A percentile compares a stretch with the other conserved stretches of the same genome.
These are phyloP conservation scores for Pseudogymnoascus sp. DNA, from an alignment of 2,329 filamentous ascomycete genomes.

Conservation along the genomic window DNA sequence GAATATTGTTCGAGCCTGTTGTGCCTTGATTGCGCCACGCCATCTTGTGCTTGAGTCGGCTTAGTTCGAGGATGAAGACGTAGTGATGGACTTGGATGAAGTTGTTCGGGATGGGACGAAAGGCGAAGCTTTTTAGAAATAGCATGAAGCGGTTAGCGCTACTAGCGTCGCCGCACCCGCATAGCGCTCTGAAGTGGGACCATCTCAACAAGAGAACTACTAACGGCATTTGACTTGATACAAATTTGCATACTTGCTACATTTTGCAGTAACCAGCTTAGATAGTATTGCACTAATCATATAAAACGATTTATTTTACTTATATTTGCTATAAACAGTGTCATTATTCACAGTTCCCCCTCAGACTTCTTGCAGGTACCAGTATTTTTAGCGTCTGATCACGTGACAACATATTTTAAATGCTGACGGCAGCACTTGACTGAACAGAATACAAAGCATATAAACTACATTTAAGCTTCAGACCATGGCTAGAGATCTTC, in stretches of 20 bases:
- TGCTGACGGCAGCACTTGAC: neutral
- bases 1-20: conserved; percentile 97
- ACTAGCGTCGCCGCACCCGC: neutral
- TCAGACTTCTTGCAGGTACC: neutral
- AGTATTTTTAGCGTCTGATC: neutral
- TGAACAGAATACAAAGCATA: neutral
- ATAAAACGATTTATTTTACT: too few relatives aligned
- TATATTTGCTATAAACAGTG: too few relatives aligned
- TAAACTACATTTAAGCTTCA: neutral
- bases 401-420: neutral
- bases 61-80: neutral
- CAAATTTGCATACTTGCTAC: too few relatives aligned
- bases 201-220: too few relatives aligned
- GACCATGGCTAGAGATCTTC: neutral
- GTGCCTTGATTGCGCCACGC: conserved; percentile 67
- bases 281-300: too few relatives aligned
- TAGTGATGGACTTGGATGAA: conserved; percentile 6
- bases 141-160: neutral
- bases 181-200: neutral
- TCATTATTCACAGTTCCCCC: too few relatives aligned
- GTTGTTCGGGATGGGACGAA: neutral
- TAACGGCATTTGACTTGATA: too few relatives aligned
- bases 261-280: too few relatives aligned
- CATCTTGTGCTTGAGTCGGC: conserved; percentile 36
- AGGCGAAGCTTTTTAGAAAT: conserved; percentile 6